A percentile compares a stretch with the other conserved stretches of the same genome.
These are phyloP conservation scores for Cryptosporidium canis DNA, from an alignment of 169 alveolate genomes.

Conservation along the genomic window DNA sequence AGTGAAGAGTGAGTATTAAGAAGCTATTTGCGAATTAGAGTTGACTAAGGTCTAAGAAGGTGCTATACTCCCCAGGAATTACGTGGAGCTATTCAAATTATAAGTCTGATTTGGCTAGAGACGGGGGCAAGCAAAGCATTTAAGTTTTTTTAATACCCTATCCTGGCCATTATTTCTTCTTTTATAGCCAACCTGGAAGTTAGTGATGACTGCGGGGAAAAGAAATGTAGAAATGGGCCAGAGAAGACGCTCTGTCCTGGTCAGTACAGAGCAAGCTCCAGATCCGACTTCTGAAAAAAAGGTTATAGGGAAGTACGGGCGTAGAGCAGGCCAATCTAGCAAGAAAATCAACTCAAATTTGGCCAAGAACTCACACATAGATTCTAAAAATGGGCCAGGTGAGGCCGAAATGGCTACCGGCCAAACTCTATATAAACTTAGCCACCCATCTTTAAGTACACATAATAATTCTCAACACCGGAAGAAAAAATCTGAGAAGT, in stretches of 20 bases:
- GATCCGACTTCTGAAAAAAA: constrained; percentile 4
- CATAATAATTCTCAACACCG: neutral
- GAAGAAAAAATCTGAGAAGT: neutral
- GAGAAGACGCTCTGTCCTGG: constrained; percentile 21
- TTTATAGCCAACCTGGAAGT: neutral
- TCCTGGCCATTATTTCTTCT: neutral
- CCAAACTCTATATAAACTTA: neutral
- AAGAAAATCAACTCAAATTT: neutral
- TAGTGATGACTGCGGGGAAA: neutral
- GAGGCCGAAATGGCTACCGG: neutral
- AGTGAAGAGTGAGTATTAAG: neutral
- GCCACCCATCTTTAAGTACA: neutral
- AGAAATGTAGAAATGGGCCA: constrained; percentile 9
- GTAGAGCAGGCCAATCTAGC: constrained; percentile 7
- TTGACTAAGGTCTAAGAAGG: constrained; percentile 3
- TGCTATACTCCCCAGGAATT: neutral
- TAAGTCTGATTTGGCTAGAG: constrained; percentile 16
- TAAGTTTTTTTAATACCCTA: neutral
- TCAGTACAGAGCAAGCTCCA: constrained; percentile 2
- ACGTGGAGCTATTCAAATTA: neutral
- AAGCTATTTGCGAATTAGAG: constrained; percentile 12
- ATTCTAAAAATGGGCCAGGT: neutral
- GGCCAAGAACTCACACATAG: neutral
- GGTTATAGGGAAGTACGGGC: constrained; percentile 6
- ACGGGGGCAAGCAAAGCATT: neutral